A percentile compares a stretch with the other conserved stretches of the same genome.
Evolutionary conservation across 805 yeast species (phyloP).

Genomic region (Candida tibetensis): DNA sequence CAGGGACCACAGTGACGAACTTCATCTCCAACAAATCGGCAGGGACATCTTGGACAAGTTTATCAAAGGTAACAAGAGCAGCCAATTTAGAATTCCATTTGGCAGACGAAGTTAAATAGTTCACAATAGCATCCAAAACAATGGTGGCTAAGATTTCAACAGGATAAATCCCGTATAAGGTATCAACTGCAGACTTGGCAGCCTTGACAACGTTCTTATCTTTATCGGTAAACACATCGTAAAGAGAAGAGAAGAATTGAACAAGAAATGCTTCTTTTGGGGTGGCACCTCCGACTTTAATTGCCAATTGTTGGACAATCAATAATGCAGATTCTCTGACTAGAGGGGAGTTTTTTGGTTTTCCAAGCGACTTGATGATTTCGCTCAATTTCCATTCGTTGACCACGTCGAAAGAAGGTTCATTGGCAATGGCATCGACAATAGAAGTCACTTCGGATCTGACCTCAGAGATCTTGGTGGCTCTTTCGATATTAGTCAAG

Average conservation of each 20-base stretch:
- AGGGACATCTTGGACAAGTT: slow-evolving; percentile 73
- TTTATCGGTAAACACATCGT: slow-evolving; percentile 79
- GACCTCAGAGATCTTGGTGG: slow-evolving; percentile 52
- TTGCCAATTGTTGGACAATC: slow-evolving; percentile 55
- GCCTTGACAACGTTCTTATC: slow-evolving; percentile 83
- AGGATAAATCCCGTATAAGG: slow-evolving; percentile 68
- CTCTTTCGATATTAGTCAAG: slow-evolving; percentile 50
- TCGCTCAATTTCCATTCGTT: slow-evolving; percentile 65
- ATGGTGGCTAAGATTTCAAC: slow-evolving; percentile 75
- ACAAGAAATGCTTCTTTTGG: slow-evolving; percentile 76
- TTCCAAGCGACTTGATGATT: slow-evolving; percentile 61
- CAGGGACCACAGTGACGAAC: slow-evolving; percentile 77
- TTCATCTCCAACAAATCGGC: slow-evolving; percentile 80
- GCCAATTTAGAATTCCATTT: slow-evolving; percentile 91
- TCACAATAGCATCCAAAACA: slow-evolving; percentile 58
- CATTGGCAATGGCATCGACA: slow-evolving; percentile 44
- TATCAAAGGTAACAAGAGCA: slow-evolving; percentile 71
- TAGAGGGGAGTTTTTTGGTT: slow-evolving; percentile 69
- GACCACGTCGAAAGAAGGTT: slow-evolving; percentile 42
- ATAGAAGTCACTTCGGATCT: slow-evolving; percentile 54
- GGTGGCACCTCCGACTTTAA: slow-evolving; percentile 60
- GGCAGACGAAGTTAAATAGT: slow-evolving; percentile 74
- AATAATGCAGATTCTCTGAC: slow-evolving; percentile 76
- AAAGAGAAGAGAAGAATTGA: slow-evolving; percentile 58
- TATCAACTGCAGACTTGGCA: slow-evolving; percentile 75